Base-by-base conservation (phyloP, 2,329 filamentous ascomycete species). In the Thelonectria rubi region DNA sequence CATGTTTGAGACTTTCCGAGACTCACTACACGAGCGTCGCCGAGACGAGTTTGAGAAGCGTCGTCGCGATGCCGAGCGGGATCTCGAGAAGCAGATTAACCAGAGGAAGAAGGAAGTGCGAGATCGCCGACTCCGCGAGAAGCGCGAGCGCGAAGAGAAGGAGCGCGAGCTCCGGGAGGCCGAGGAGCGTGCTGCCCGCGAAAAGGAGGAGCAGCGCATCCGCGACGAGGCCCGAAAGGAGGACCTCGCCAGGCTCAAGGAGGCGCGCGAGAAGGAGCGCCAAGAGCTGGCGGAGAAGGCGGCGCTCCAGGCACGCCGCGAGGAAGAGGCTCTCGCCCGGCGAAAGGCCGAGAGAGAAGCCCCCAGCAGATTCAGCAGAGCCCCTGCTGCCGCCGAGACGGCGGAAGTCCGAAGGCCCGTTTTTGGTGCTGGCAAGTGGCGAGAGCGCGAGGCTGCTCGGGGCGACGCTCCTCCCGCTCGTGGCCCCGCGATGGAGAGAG, bases 31-130 rank as follows among this genome's bases (percentile, higher is more conserved):
- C 64, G 90, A 95, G 78, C 90, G 93, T 74, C 92, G 94, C 71
- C 92, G 93, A 74, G 91, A 97, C 71, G 93, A 98, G 79, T 99
- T 98, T 70, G 95, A 98, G 85, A 94, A 91, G 82, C 91, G 94
- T 67, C 92, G 92, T 75, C 93, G 91, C 77, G 90, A 92, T 73
- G 95, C 95, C 32, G 93, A 98, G 83, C 89, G 91, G 67, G 95
- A 99, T 76, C 86, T 98, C 60, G 92, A 98, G 82, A 91, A 91
- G 79, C 93, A 96, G 82, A 97, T 97, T 79, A 87, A 90, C 40
- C 86, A 88, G 67, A 92, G 95, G 73, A 89, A 93, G 80, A 94
- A 93, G 85, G 93, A 97, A 77, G 88, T 91, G 73, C 90, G 91
- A 71, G 94, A 97, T 75, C 88, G 88, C 69, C 90, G 90, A 77